A percentile compares a stretch with the other conserved stretches of the same genome.
phyloP scores from a whole-genome alignment of 179 eudicot genomes.

The Carnegiea gigantea region DNA sequence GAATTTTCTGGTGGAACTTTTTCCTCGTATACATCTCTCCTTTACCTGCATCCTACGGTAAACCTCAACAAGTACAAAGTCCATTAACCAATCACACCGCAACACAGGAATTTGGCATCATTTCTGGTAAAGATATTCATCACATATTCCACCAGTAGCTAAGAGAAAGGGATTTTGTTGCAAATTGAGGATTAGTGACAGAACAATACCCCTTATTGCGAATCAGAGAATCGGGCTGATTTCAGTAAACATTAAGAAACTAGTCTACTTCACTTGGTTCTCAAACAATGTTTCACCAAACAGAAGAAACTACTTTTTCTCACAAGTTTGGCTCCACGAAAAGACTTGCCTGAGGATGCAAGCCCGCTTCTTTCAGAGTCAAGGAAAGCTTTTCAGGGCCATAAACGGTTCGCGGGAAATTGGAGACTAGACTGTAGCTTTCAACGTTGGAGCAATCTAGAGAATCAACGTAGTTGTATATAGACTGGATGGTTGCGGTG shows the following conservation, averaged over 20 bases:
- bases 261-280: slow-evolving; percentile 5
- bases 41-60: neutral
- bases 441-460: slow-evolving; percentile 70
- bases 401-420: slow-evolving; percentile 84
- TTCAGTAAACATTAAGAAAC: slow-evolving; percentile 13
- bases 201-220: slow-evolving; percentile 24
- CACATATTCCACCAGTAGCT: neutral
- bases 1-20: neutral
- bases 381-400: slow-evolving; percentile 64
- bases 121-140: neutral
- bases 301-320: slow-evolving; percentile 18
- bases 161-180: slow-evolving; percentile 1
- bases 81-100: neutral
- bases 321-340: slow-evolving; percentile 70
- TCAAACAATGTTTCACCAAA: slow-evolving; percentile 4
- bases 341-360: slow-evolving; percentile 95
- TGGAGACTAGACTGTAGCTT: slow-evolving; percentile 77
- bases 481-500: slow-evolving; percentile 62
- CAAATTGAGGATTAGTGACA: neutral
- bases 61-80: neutral
- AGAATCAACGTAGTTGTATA: slow-evolving; percentile 93
- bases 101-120: neutral
- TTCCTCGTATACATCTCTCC: neutral
- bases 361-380: slow-evolving; percentile 82
- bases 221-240: slow-evolving; percentile 16